Evolutionary conservation across 192 early-diverging fungal species (phyloP), one percentile per base, ranked within the genome.

Genomic region (Backusella macrospora): DNA sequence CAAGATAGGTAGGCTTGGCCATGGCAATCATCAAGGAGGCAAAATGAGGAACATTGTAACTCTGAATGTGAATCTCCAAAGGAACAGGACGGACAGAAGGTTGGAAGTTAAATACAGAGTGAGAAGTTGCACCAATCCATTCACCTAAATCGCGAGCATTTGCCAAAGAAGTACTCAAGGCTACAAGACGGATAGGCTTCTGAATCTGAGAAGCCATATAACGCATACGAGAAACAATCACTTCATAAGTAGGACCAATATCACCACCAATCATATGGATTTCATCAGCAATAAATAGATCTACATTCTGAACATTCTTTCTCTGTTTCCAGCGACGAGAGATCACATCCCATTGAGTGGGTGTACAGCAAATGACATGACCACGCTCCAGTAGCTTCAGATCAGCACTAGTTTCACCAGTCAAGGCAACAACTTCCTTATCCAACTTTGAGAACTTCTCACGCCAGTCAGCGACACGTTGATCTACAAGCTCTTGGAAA

Each of bases 91-190:
- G 89, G 15, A 98, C 96, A 16, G 89, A 92, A 34, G 96, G 96
- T 46, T 92, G 90, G 84, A 99, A 99, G 79, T 96, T 99, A 80
- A 95, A 97, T n/a, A 95, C 90, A 6, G 88, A 85, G 5, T 88
- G 84, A 26, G 81, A 74, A 0, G 90, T 87, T 0, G 93, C 93
- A 42, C 96, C 96, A 72, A 99, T 94, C 98, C 98, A 99, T 74
- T 96, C 94, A 2, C 96, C 98, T 46, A 99, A 81, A 74, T 99
- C 98, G n/a, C 92, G 86, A n/a, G 97, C 97, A 80, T 99, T 99
- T 26, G 97, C 95, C 52, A 99, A 74, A 2, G 94, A 94, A 2
- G 94, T 91, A 52, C 94, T 90, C 72, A 99, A 81, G 16, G 90
- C 94, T 38, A 99, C 90, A 45, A 99, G 93, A n/a, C 98, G 92